Percentiles rank a stretch among this genome's conserved stretches.
Evolutionary conservation across 2,329 filamentous ascomycete species (phyloP).

Genomic region (Aspergillus chevalieri): DNA sequence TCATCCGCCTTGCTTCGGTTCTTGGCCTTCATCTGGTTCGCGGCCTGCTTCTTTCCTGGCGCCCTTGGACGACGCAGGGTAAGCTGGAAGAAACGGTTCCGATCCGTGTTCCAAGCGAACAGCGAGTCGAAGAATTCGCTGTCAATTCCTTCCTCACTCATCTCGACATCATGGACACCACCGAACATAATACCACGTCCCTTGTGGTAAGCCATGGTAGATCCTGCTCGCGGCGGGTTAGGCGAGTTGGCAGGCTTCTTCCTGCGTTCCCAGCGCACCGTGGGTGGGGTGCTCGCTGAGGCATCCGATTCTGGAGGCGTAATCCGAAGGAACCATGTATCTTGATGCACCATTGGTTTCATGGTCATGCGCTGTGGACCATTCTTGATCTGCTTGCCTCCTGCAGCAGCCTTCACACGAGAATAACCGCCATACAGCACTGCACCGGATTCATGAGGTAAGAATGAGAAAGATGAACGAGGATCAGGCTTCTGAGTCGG

Average conservation of each 20-base stretch:
- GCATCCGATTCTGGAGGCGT: slow-evolving; percentile 64
- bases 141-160: slow-evolving; percentile 90
- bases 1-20: slow-evolving; percentile 79
- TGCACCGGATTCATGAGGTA: slow-evolving; percentile 84
- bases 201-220: slow-evolving; percentile 92
- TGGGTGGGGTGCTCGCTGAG: slow-evolving; percentile 58
- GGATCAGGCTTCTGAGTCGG: slow-evolving; percentile 83
- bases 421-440: slow-evolving; percentile 93
- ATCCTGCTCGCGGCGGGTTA: slow-evolving; percentile 73
- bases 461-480: slow-evolving; percentile 81
- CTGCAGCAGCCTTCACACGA: slow-evolving; percentile 66
- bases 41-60: slow-evolving; percentile 55
- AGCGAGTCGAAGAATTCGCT: slow-evolving; percentile 94
- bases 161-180: slow-evolving; percentile 86
- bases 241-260: slow-evolving; percentile 90
- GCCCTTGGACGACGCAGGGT: slow-evolving; percentile 66
- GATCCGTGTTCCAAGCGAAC: slow-evolving; percentile 89
- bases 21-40: slow-evolving; percentile 47
- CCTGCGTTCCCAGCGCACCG: slow-evolving; percentile 81
- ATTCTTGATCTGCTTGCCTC: slow-evolving; percentile 54
- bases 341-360: slow-evolving; percentile 85
- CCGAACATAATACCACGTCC: slow-evolving; percentile 90
- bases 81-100: slow-evolving; percentile 89
- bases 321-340: slow-evolving; percentile 88
- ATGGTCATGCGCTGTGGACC: slow-evolving; percentile 63